Evolutionary conservation across 2,329 filamentous ascomycete species (phyloP).

Genomic region (Tolypocladium album): DNA sequence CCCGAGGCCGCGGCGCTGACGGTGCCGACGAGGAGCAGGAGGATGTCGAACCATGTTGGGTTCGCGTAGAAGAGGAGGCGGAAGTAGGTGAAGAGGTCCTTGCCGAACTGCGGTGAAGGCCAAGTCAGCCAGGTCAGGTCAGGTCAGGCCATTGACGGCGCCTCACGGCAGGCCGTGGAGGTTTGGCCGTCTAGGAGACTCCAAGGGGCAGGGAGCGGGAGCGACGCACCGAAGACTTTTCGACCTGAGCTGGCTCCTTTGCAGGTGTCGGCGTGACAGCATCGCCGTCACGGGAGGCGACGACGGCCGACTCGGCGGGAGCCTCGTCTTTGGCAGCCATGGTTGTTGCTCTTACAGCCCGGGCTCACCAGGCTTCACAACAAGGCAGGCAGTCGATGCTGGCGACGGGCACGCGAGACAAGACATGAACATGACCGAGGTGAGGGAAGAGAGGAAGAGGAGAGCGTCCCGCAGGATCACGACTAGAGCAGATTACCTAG

Average conservation of each 20-base stretch:
- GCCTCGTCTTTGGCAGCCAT: not conserved
- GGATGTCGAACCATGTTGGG: conserved; percentile 30
- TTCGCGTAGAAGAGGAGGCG: conserved; percentile 33
- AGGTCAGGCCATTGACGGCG: not conserved
- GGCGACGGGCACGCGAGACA: not conserved
- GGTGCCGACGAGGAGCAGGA: conserved; percentile 29
- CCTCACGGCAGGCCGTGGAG: not conserved
- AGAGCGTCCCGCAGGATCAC: not conserved
- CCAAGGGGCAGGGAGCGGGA: not conserved
- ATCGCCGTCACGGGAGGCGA: not conserved
- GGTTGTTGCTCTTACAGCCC: not conserved
- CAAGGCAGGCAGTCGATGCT: not conserved
- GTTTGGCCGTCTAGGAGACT: not conserved
- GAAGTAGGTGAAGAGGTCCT: conserved; percentile 22
- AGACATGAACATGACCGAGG: not conserved
- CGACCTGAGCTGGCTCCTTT: not conserved
- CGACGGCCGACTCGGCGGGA: not conserved
- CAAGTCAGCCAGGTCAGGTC: not conserved
- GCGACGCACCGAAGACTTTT: not conserved
- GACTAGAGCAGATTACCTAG: not conserved
- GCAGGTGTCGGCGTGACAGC: not conserved
- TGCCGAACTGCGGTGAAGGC: not conserved
- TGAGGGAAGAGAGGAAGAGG: not conserved
- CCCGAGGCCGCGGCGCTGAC: conserved; percentile 44
- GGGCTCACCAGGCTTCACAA: not conserved